These are phyloP conservation scores for Coprinellus micaceus DNA, from an alignment of 768 basidiomycete genomes.

Conservation along the genomic window DNA sequence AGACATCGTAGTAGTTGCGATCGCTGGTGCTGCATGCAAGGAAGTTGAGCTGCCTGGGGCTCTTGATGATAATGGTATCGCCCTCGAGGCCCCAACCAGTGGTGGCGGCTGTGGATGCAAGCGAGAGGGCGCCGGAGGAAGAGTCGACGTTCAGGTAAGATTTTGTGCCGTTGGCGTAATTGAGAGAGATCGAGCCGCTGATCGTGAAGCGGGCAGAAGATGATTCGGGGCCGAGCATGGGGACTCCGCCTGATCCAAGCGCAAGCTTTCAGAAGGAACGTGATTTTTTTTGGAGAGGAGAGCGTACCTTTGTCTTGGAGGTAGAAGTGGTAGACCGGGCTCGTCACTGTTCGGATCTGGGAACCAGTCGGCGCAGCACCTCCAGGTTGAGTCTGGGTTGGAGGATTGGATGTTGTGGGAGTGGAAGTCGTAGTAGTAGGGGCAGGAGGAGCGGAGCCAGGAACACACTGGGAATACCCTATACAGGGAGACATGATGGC, in stretches of 20 bases:
- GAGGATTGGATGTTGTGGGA: conserved; percentile 24
- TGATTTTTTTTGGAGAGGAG: background rate
- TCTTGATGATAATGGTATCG: conserved; percentile 55
- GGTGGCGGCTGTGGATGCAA: conserved; percentile 44
- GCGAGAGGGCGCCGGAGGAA: conserved; percentile 34
- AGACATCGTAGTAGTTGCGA: conserved; percentile 41
- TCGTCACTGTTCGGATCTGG: conserved; percentile 50
- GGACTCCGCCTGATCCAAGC: conserved; percentile 43
- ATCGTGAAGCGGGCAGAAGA: conserved; percentile 51
- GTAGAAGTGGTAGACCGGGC: conserved; percentile 56
- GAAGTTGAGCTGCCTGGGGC: conserved; percentile 52
- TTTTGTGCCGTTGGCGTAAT: conserved; percentile 35
- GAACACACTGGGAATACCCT: conserved; percentile 57
- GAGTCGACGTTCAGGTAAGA: conserved; percentile 48
- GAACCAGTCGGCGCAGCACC: conserved; percentile 39
- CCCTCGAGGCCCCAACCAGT: conserved; percentile 57
- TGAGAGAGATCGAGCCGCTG: conserved; percentile 42
- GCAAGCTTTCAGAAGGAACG: too few species aligned
- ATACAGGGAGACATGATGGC: background rate
- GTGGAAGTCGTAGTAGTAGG: conserved; percentile 20
- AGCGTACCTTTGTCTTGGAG: conserved; percentile 44
- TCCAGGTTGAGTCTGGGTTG: conserved; percentile 28
- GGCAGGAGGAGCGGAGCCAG: conserved; percentile 23
- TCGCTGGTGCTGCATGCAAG: conserved; percentile 45
- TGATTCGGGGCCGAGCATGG: conserved; percentile 49